Evolutionary conservation across 1,139 yeast genomes (phyloP), one percentile per base, ranked within the genome.

Genomic region (Candida buenavistaensis): DNA sequence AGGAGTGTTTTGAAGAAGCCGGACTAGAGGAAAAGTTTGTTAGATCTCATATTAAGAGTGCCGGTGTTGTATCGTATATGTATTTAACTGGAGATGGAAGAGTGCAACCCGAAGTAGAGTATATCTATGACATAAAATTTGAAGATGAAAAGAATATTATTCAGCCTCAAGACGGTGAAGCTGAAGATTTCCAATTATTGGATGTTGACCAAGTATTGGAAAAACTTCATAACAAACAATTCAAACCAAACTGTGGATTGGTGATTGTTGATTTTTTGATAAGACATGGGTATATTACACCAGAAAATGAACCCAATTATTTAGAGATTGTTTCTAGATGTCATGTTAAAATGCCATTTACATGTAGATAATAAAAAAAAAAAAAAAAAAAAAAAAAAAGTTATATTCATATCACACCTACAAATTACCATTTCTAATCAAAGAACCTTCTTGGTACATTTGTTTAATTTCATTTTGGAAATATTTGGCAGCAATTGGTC

Each of bases 1-100:
- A 92, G 54, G 98, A 92, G 54, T 81, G 95, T 48, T 71, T 67
- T 42, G 98, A 92, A 52, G 98, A 92, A 53, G 98, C 96, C 0
- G 95, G 96, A 0, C 59, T 92, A n/a, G 46, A 54, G 0, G 67
- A 65, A 27, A 68, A 62, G 0, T 75, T 77, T 44, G 82, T 87
- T 0, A 52, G 55, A 34, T 30, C 50, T 2, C 62, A 72, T 35
- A 52, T 78, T 12, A 63, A 50, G 23, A 51, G 81, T 2, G 80
- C 68, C 1, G 97, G 97, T 0, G 81, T 74, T 0, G 62, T 87
- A 1, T 77, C 87, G 29, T 92, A 92, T 55, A 66, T 82, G 47
- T 80, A 75, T 50, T 48, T 50, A 26, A 64, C 68, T 1, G 30
- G 44, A 5, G 80, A 74, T 37, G 80, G 80, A 0, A 64, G 81